Evolutionary conservation across 129 eudicot genomes (phyloP).

Genomic region (Artemisia tridentata): DNA sequence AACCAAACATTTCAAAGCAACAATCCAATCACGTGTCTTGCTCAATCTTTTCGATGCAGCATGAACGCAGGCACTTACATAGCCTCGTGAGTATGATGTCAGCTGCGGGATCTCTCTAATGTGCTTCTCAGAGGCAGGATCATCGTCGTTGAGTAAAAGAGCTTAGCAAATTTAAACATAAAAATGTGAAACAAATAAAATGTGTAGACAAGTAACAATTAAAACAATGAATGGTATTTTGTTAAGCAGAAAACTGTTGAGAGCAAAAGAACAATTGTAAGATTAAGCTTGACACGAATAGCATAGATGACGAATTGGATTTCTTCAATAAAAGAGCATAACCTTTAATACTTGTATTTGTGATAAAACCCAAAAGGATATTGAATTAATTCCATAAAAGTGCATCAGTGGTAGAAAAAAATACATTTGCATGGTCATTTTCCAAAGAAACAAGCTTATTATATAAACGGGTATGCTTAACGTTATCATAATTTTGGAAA

Average conservation of each 20-base stretch:
- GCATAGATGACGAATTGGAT: too few species aligned
- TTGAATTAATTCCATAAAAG: background rate
- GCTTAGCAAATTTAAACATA: background rate
- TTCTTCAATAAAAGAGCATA: too few species aligned
- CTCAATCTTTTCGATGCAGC: constrained; percentile 50
- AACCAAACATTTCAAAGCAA: constrained; percentile 64
- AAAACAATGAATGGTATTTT: background rate
- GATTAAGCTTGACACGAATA: background rate
- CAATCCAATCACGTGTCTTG: constrained; percentile 81
- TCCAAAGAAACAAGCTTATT: background rate
- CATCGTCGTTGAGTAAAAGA: constrained; percentile 37
- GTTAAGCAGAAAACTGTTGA: background rate
- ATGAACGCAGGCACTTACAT: constrained; percentile 57
- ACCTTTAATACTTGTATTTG: background rate
- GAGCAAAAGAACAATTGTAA: background rate
- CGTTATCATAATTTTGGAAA: background rate
- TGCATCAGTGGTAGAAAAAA: background rate
- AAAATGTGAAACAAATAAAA: background rate
- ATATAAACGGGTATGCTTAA: background rate
- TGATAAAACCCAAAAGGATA: background rate
- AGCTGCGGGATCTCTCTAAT: constrained; percentile 55
- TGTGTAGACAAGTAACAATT: background rate
- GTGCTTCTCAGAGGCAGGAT: constrained; percentile 71
- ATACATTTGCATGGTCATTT: background rate
- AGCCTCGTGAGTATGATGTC: constrained; percentile 55